Evolutionary conservation across 2,329 filamentous ascomycete genomes (phyloP), one percentile per base, ranked within the genome.

Genomic region (Stromatinia cepivora): DNA sequence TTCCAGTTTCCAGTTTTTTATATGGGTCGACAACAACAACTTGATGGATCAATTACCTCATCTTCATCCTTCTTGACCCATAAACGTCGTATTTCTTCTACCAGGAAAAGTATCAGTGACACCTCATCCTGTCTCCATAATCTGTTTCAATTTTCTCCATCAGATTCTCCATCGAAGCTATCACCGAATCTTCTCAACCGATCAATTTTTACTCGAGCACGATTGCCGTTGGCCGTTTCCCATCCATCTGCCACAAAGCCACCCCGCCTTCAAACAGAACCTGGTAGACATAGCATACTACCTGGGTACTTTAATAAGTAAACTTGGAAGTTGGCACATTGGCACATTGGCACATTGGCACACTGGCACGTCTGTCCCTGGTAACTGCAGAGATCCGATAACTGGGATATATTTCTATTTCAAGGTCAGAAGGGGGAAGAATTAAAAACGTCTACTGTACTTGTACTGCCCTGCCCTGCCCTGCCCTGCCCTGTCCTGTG

Each of bases 41-140:
- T 59, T 28, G 15, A 45, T 59, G 56, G 25, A 59, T 59, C 56
- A 59, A 59, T 42, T 25, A 36, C 56, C 39, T 59, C 56, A 45
- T 25, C 22, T 22, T 25, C 36, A 50, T 59, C 56, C 56, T 59
- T 46, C 31, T 15, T 45, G 57, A 45, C 57, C 57, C 36, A 59
- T 59, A 28, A 28, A 28, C 57, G 9, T 25, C 56, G 28, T 57
- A 10, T 34, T 36, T 36, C n/a, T 36, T 36, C n/a, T 17, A 42
- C 34, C 56, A 39, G 17, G 56, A 42, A 42, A 45, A 22, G 2
- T 31, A n/a, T 28, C 57, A 31, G 4, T 61, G 57, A 61, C 57
- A 61, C 57, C 57, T 61, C 57, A 61, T 61, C 57, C 7, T n/a
- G 57, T 59, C 57, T 59, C 57, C 57, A 59, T 59, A 59, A 25